These are phyloP conservation scores for Rhynchosporium secalis DNA, from an alignment of 2,329 filamentous ascomycete species.

Conservation along the genomic window DNA sequence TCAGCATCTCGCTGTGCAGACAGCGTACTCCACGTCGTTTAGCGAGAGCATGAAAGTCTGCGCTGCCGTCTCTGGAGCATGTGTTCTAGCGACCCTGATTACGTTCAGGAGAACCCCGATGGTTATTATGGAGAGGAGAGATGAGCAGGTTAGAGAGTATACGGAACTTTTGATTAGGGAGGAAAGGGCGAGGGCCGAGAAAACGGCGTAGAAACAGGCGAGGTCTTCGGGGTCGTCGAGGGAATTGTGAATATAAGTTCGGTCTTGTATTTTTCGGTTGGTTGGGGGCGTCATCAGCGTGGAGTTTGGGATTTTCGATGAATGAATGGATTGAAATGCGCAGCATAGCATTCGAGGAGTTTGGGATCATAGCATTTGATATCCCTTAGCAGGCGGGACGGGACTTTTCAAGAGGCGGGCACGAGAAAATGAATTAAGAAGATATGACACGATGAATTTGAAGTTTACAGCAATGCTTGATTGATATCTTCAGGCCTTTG, in stretches of 20 bases:
- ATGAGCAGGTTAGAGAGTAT: conserved; percentile 20
- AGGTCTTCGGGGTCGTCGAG: background rate
- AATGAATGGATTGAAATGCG: background rate
- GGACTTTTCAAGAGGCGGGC: too few relatives aligned
- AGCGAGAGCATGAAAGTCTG: conserved; percentile 31
- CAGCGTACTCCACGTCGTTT: conserved; percentile 32
- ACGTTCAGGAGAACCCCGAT: conserved; percentile 19
- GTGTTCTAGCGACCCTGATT: conserved; percentile 22
- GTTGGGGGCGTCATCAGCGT: background rate
- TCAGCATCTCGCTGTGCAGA: conserved; percentile 24
- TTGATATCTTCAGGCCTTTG: too few relatives aligned
- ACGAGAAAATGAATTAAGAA: too few relatives aligned
- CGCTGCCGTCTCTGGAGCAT: conserved; percentile 22
- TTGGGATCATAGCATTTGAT: background rate
- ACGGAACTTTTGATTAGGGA: background rate
- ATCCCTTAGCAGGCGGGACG: background rate
- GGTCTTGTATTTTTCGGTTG: background rate
- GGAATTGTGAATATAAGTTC: background rate
- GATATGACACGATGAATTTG: too few relatives aligned
- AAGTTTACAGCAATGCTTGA: too few relatives aligned
- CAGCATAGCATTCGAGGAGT: background rate
- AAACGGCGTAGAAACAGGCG: background rate
- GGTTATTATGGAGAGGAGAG: conserved; percentile 17
- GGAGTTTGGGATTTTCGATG: background rate
- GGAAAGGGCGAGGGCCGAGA: conserved; percentile 3